Evolutionary conservation across 495 filamentous ascomycete genomes (phyloP), one percentile per base, ranked within the genome.

Genomic region (Hyphodiscus hymeniophilus): DNA sequence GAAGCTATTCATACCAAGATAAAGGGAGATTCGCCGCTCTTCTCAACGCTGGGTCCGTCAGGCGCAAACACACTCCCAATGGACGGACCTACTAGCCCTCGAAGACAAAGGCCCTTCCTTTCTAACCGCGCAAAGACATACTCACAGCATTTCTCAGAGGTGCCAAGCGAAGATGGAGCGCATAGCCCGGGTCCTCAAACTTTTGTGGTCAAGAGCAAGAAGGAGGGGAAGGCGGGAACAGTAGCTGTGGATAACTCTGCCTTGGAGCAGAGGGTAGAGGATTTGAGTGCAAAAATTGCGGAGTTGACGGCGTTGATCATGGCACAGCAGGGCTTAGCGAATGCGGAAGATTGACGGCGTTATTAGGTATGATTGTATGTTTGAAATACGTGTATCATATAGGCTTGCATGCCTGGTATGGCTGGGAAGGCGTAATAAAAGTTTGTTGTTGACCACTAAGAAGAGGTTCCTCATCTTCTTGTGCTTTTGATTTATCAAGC

Each of bases 1-100:
- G 75, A 78, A 51, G 68, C 61, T 60, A 22, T 50, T 1, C 44
- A 57, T 40, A 38, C 44, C 6, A 32, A 50, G n/a, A 31, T 55
- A 7, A 40, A 47, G 4, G 38, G 48, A 5, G 39, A 24, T 15
- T 41, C 17, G 32, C n/a, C 35, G 3, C n/a, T 36, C 0, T 55
- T 55, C 16, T 55, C 52, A 18, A 48, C 51, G 0, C 43, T 46
- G 3, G 36, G 49, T 1, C 49, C 52, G 3, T 40, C 34, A 3
- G 21, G 8, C 3, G 15, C 18, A 20, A 2, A 30, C 10, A 48
- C 28, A 2, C 28, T 6, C n/a, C 31, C 34, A 2, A 4, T 31
- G 20, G 30, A 33, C 30, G 12, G 15, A 10, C 23, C 17, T 1
- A 16, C 16, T 26, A 21, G 34, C 12, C 7, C 30, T 1, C 47